Percentiles rank a stretch among this genome's conserved stretches.
These are phyloP conservation scores for Hymenochaete sp. DNA, from an alignment of 1,284 basidiomycete genomes.

Conservation along the genomic window DNA sequence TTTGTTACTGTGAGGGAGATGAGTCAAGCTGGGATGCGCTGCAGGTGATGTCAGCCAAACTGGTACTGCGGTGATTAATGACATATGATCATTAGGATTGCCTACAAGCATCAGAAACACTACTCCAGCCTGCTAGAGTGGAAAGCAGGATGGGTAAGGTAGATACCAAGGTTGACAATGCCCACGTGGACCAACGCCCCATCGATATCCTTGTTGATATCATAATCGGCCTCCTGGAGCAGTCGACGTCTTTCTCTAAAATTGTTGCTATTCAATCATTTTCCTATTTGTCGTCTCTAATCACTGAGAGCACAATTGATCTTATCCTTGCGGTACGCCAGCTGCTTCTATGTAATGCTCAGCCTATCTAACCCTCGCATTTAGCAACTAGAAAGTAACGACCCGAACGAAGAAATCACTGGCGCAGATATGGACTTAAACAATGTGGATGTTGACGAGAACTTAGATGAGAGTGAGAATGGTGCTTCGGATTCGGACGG, in stretches of 20 bases:
- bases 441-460: slow-evolving; percentile 42
- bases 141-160: slow-evolving; percentile 37
- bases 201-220: slow-evolving; percentile 84
- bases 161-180: slow-evolving; percentile 25
- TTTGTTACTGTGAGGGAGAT: slow-evolving; percentile 8
- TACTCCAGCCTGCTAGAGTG: slow-evolving; percentile 36
- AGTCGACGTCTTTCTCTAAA: slow-evolving; percentile 76
- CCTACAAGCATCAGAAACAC: slow-evolving; percentile 42
- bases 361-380: slow-evolving; percentile 4
- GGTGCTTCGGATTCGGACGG: slow-evolving; percentile 30
- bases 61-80: background rate
- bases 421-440: slow-evolving; percentile 34
- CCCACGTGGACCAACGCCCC: slow-evolving; percentile 42
- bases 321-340: slow-evolving; percentile 72
- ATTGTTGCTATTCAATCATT: slow-evolving; percentile 80
- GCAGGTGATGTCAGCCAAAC: slow-evolving; percentile 34
- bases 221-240: slow-evolving; percentile 84
- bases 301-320: slow-evolving; percentile 72
- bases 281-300: slow-evolving; percentile 59
- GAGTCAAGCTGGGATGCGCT: slow-evolving; percentile 13
- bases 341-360: background rate
- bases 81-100: slow-evolving; percentile 35
- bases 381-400: slow-evolving; percentile 74
- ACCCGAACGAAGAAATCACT: slow-evolving; percentile 47
- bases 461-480: slow-evolving; percentile 33